Conservation (phyloP, 2,329 filamentous ascomycete species). For the Cryphonectria nitschkei region DNA sequence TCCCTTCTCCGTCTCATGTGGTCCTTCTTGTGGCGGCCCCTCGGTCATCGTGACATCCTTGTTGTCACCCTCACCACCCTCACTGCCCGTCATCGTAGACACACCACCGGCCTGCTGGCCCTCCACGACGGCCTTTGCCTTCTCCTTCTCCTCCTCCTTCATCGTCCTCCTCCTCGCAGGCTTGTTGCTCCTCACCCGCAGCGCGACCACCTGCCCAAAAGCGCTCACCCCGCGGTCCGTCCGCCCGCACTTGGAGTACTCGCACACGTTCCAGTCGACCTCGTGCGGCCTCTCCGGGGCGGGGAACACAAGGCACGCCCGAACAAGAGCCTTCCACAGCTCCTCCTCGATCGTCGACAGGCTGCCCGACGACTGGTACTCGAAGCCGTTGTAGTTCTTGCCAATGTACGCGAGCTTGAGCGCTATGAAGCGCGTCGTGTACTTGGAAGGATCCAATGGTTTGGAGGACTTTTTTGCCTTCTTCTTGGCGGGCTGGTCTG, state of each 20-base stretch:
- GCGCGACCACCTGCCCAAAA: conserved; percentile 90
- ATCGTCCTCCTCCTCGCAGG: conserved; percentile 51
- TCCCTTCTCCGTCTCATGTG: conserved; percentile 22
- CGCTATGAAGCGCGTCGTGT: conserved; percentile 82
- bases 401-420: conserved; percentile 94
- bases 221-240: conserved; percentile 94
- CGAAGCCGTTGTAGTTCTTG: conserved; percentile 88
- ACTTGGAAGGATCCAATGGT: conserved; percentile 76
- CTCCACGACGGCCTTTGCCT: neutral
- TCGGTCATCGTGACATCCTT: conserved; percentile 24
- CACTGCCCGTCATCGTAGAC: conserved; percentile 29
- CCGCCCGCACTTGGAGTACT: conserved; percentile 93
- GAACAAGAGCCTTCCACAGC: conserved; percentile 87
- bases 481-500: conserved; percentile 20
- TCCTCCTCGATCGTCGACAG: conserved; percentile 89
- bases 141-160: neutral
- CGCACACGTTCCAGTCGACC: conserved; percentile 80
- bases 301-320: conserved; percentile 70
- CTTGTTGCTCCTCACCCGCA: conserved; percentile 79
- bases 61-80: conserved; percentile 18
- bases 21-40: neutral
- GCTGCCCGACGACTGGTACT: conserved; percentile 75
- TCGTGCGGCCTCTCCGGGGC: conserved; percentile 66
- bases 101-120: conserved; percentile 32
- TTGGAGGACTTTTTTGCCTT: conserved; percentile 47